Base-by-base conservation (phyloP, 139 green algal genomes). In the Volvox africanus region DNA sequence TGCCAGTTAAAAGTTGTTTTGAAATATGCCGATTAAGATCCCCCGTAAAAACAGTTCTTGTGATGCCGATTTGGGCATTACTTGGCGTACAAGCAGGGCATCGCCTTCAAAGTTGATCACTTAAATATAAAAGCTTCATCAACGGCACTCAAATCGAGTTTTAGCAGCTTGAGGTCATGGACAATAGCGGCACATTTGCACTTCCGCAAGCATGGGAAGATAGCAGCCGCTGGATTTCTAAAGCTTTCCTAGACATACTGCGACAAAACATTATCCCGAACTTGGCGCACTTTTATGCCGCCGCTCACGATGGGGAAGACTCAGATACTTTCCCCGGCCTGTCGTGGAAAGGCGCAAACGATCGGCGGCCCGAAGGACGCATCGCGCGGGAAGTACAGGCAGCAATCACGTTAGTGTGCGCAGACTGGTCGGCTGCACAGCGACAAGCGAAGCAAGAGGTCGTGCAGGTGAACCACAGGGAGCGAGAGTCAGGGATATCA, bases 241-340 rank as follows among this genome's bases (percentile, higher is more conserved):
- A 87, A 33, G 21, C 82, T 12, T 88, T 88, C 33, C 20, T 65
- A 24, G 82, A 88, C 82, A 79, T 88, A 28, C 62, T 88, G 2
- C 62, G 65, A 26, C 62, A 88, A 67, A 33, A 79, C 65, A 79
- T 88, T 6, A 36, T 80, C 0, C 82, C 62, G 9, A 69, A 28
- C 20, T 69, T 88, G 32, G 6, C 12, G 13, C 20, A 33, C 20
- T 37, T 35, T 26, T 65, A 76, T 33, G 61, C 81, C 26, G 55
- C 61, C 19, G 19, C 80, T 26, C 21, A 71, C 50, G 33, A 61
- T 24, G 30, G 17, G 32, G 32, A 55, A 81, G 75, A 20, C 30
- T 1, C 71, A 30, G 18, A n/a, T 79, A 20, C 71, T 36, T 33
- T 6, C 21, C 18, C 19, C 1, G 36, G 36, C 37, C 24, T 26